A percentile compares a stretch with the other conserved stretches of the same genome.
These are phyloP conservation scores for Asterophora lycoperdoides DNA, from an alignment of 768 basidiomycete genomes.

Conservation along the genomic window DNA sequence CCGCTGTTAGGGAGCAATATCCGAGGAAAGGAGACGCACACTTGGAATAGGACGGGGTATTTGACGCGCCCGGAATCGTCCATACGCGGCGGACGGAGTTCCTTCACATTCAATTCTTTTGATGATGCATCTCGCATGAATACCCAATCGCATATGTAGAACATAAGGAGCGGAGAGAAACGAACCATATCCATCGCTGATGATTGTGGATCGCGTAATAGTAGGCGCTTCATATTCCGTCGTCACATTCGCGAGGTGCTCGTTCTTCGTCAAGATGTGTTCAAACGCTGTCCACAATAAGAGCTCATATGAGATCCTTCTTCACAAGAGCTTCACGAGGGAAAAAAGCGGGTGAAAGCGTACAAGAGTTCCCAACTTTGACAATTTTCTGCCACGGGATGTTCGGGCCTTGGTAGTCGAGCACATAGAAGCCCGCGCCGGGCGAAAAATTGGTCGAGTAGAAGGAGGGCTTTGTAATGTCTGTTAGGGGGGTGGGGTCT, in stretches of 20 bases:
- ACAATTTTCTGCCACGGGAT: constrained; percentile 86
- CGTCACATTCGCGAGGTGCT: constrained; percentile 57
- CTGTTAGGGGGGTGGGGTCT: constrained; percentile 49
- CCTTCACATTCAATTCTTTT: constrained; percentile 83
- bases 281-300: constrained; percentile 44
- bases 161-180: background rate
- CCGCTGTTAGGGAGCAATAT: background rate
- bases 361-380: constrained; percentile 43
- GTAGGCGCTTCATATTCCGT: constrained; percentile 68
- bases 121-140: no score
- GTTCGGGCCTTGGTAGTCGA: constrained; percentile 75
- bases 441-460: constrained; percentile 80
- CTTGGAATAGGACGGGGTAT: constrained; percentile 90
- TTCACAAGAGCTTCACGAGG: background rate
- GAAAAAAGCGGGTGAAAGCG: constrained; percentile 6
- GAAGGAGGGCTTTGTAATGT: constrained; percentile 48
- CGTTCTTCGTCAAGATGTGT: constrained; percentile 69
- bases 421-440: constrained; percentile 75
- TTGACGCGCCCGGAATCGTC: constrained; percentile 94
- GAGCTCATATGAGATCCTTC: background rate
- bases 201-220: constrained; percentile 64
- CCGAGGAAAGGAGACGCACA: constrained; percentile 43
- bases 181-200: constrained; percentile 78
- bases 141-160: no score
- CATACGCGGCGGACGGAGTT: constrained; percentile 88